A percentile compares a stretch with the other conserved stretches of the same genome.
These are phyloP conservation scores for Colletotrichum sp. DNA, from an alignment of 2,329 filamentous ascomycete genomes.

Conservation along the genomic window DNA sequence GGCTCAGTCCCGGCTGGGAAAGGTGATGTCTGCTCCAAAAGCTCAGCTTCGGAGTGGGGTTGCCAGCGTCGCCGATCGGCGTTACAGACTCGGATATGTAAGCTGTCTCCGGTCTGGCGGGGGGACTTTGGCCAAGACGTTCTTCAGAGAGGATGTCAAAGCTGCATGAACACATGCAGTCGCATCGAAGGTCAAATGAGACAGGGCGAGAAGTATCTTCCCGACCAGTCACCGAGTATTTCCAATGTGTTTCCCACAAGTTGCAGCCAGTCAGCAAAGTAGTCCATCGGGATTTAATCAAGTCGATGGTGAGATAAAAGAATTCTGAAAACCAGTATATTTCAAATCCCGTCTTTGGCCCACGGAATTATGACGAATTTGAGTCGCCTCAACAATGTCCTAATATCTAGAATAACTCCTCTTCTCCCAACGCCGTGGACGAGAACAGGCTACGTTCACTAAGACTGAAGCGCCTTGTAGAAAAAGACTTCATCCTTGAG, in stretches of 20 bases:
- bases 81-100: background rate
- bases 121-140: background rate
- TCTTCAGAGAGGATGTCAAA: background rate
- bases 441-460: background rate
- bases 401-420: background rate
- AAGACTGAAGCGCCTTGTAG: constrained; percentile 57
- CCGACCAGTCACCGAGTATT: background rate
- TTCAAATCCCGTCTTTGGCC: background rate
- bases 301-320: background rate
- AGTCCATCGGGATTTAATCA: background rate
- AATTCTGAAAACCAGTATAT: background rate
- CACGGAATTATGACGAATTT: background rate
- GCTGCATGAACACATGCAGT: background rate
- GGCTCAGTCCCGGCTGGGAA: background rate
- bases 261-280: background rate
- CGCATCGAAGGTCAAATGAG: background rate
- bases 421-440: background rate
- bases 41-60: background rate
- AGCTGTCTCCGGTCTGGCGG: background rate
- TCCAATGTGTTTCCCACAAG: background rate
- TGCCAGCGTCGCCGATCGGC: background rate
- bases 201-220: too few relatives aligned
- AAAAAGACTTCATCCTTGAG: constrained; percentile 60
- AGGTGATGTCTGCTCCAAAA: background rate
- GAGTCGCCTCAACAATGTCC: background rate